phyloP scores from a whole-genome alignment of 495 filamentous ascomycete species.

The Rostrohypoxylon terebratum region DNA sequence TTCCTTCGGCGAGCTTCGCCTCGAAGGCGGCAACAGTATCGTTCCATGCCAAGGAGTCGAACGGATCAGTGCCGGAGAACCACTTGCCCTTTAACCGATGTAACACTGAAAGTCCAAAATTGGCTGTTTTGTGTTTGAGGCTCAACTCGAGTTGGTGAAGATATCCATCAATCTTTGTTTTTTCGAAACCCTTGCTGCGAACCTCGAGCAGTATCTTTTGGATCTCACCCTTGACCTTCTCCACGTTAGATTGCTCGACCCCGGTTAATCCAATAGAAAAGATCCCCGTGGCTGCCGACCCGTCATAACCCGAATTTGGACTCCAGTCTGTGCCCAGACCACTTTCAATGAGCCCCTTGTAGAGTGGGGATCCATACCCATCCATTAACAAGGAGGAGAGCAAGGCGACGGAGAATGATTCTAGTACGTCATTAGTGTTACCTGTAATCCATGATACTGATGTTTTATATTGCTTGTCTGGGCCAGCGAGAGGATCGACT shows the following conservation, averaged over 20 bases:
- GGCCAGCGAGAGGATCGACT: constrained; percentile 86
- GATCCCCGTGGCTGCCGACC: constrained; percentile 76
- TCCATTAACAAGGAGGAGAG: constrained; percentile 86
- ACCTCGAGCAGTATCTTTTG: constrained; percentile 73
- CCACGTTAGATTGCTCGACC: constrained; percentile 80
- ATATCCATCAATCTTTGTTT: constrained; percentile 89
- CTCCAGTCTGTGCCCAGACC: constrained; percentile 93
- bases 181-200: constrained; percentile 80
- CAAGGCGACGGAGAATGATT: constrained; percentile 86
- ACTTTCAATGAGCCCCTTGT: constrained; percentile 88
- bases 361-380: constrained; percentile 95
- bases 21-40: constrained; percentile 86
- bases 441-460: constrained; percentile 93
- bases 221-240: constrained; percentile 78
- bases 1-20: constrained; percentile 71
- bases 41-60: constrained; percentile 90
- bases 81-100: constrained; percentile 87
- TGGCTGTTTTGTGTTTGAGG: constrained; percentile 93
- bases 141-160: constrained; percentile 91
- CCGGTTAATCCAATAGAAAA: constrained; percentile 93
- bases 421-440: constrained; percentile 80
- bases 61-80: constrained; percentile 95
- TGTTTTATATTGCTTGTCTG: constrained; percentile 89
- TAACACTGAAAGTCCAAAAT: constrained; percentile 91
- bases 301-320: constrained; percentile 91